A percentile compares a stretch with the other conserved stretches of the same genome.
Conservation (phyloP, 2,329 filamentous ascomycete genomes). For the Monosporascus sp. region DNA sequence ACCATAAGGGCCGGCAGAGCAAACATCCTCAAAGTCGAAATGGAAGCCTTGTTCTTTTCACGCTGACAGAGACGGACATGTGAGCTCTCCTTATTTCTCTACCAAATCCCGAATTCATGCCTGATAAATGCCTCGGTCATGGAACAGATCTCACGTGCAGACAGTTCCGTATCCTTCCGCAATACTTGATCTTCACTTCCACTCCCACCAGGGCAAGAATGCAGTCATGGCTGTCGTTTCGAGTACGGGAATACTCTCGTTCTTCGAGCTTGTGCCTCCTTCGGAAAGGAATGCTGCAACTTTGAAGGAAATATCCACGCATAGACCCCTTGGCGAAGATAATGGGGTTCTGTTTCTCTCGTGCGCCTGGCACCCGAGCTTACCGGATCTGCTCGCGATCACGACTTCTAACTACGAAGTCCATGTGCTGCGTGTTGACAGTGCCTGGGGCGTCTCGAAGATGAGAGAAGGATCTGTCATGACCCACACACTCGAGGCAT, state of each 20-base stretch:
- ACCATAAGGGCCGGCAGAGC: conserved; percentile 16
- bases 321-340: conserved; percentile 43
- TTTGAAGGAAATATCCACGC: conserved; percentile 34
- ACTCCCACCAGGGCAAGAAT: conserved; percentile 39
- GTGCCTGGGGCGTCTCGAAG: conserved; percentile 32
- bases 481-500: conserved; percentile 60
- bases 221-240: conserved; percentile 68
- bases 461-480: conserved; percentile 34
- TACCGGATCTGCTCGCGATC: conserved; percentile 53
- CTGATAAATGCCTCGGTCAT: conserved; percentile 13
- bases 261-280: conserved; percentile 47
- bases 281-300: conserved; percentile 4
- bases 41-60: conserved; percentile 67
- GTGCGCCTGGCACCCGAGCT: conserved; percentile 64
- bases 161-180: conserved; percentile 62
- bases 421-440: conserved; percentile 44
- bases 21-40: conserved; percentile 56
- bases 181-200: conserved; percentile 81
- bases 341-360: conserved; percentile 63
- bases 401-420: conserved; percentile 67
- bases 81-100: conserved; percentile 36
- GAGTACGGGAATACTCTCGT: conserved; percentile 64
- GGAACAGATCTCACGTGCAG: conserved; percentile 48
- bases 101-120: not conserved
- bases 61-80: conserved; percentile 46